Conservation (phyloP, 225 moss, liverwort and hornwort genomes). For the Bryoerythrophyllum caledonicum region DNA sequence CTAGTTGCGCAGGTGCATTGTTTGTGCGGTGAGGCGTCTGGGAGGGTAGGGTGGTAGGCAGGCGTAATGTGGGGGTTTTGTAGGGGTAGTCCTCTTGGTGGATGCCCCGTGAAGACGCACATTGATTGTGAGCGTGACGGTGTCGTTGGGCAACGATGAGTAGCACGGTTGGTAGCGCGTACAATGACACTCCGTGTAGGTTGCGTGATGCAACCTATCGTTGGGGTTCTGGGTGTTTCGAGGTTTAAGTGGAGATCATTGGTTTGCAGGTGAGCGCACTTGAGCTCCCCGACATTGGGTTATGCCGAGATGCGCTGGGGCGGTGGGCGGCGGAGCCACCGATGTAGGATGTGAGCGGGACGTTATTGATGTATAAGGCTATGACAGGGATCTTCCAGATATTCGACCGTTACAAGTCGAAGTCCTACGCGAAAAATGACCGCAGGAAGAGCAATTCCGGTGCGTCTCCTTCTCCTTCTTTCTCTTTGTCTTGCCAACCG, state of each 20-base stretch:
- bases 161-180: neutral
- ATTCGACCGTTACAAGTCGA: conserved; percentile 65
- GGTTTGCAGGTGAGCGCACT: conserved; percentile 38
- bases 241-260: neutral
- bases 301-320: conserved; percentile 22
- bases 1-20: neutral
- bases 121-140: conserved; percentile 11
- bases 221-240: neutral
- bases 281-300: neutral
- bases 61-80: neutral
- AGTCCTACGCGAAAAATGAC: conserved; percentile 35
- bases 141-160: neutral
- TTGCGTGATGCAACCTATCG: neutral
- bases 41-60: neutral
- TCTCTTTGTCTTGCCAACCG: neutral
- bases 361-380: conserved; percentile 14
- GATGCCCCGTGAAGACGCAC: neutral
- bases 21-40: too few species aligned
- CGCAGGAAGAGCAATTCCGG: conserved; percentile 42
- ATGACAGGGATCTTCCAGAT: conserved; percentile 63
- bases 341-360: conserved; percentile 29
- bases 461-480: neutral
- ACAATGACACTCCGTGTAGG: neutral
- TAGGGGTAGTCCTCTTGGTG: neutral
- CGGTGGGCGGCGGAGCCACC: conserved; percentile 23